These are phyloP conservation scores for Raffaelea albimanens DNA, from an alignment of 2,329 filamentous ascomycete genomes.

Conservation along the genomic window DNA sequence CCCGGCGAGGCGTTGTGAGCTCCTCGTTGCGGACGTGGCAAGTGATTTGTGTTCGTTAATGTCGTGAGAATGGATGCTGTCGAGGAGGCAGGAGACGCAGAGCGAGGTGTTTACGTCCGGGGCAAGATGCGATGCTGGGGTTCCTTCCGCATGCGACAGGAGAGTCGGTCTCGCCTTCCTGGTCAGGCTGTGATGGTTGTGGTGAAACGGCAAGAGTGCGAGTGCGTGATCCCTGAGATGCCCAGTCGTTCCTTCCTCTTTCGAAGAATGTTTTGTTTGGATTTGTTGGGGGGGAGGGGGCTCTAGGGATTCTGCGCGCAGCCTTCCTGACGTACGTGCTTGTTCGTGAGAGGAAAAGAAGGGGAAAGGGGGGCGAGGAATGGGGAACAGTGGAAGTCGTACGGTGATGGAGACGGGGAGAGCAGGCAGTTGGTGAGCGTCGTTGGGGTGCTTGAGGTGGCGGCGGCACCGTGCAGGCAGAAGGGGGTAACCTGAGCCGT, in stretches of 20 bases:
- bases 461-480: constrained; percentile 8
- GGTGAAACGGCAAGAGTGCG: background rate
- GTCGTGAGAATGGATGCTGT: too few species aligned
- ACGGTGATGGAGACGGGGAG: constrained; percentile 3
- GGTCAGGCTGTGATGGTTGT: background rate
- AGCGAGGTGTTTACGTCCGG: too few species aligned
- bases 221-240: background rate
- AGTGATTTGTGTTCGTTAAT: too few species aligned
- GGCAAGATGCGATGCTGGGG: too few species aligned
- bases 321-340: background rate
- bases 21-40: too few species aligned
- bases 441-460: constrained; percentile 1
- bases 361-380: constrained; percentile 3
- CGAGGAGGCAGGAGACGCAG: too few species aligned
- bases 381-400: constrained; percentile 6
- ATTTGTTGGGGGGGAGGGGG: background rate
- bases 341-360: background rate
- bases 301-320: too few species aligned
- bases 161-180: background rate
- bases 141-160: background rate
- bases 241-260: background rate
- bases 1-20: too few species aligned
- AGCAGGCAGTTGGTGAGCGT: too few species aligned
- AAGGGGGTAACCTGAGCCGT: background rate
- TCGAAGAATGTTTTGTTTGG: background rate